A percentile compares a stretch with the other conserved stretches of the same genome.
Conservation (phyloP, 805 yeast species). For the Schwanniomyces polymorphus region DNA sequence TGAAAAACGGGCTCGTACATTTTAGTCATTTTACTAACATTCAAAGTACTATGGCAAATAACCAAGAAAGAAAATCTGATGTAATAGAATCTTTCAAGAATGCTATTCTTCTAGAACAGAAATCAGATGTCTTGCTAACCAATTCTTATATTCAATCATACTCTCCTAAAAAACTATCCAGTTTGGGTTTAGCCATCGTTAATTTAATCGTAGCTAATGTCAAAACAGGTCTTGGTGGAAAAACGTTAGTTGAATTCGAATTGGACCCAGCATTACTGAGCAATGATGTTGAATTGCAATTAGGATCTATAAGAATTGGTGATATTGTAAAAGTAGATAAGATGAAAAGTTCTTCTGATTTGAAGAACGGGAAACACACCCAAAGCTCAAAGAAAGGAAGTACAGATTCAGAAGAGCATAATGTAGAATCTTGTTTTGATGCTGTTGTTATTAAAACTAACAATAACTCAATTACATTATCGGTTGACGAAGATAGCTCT, state of each 20-base stretch:
- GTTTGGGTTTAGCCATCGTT: slow-evolving; percentile 71
- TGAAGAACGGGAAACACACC: slow-evolving; percentile 24
- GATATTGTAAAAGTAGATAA: slow-evolving; percentile 70
- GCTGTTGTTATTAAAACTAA: slow-evolving; percentile 67
- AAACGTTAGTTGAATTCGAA: slow-evolving; percentile 60
- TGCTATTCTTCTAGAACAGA: slow-evolving; percentile 39
- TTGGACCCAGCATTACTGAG: slow-evolving; percentile 49
- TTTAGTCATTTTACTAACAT: neutral
- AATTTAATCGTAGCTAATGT: slow-evolving; percentile 63
- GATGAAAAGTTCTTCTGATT: slow-evolving; percentile 29
- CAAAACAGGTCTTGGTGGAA: slow-evolving; percentile 80
- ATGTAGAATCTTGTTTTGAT: slow-evolving; percentile 34
- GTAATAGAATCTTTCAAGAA: slow-evolving; percentile 16
- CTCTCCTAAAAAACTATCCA: slow-evolving; percentile 65
- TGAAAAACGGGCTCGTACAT: slow-evolving; percentile 31
- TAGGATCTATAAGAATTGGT: slow-evolving; percentile 65
- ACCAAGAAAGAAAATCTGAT: neutral
- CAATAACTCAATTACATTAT: slow-evolving; percentile 49
- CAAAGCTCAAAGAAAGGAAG: slow-evolving; percentile 22
- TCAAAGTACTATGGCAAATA: slow-evolving; percentile 5
- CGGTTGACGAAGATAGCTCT: slow-evolving; percentile 55
- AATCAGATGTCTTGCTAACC: slow-evolving; percentile 33
- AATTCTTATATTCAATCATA: slow-evolving; percentile 30
- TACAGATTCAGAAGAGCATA: slow-evolving; percentile 16
- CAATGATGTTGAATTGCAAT: slow-evolving; percentile 32